A percentile compares a stretch with the other conserved stretches of the same genome.
These are phyloP conservation scores for Rhipidocladum racemiflorum DNA, from an alignment of 176 grass and related monocot species.

Conservation along the genomic window DNA sequence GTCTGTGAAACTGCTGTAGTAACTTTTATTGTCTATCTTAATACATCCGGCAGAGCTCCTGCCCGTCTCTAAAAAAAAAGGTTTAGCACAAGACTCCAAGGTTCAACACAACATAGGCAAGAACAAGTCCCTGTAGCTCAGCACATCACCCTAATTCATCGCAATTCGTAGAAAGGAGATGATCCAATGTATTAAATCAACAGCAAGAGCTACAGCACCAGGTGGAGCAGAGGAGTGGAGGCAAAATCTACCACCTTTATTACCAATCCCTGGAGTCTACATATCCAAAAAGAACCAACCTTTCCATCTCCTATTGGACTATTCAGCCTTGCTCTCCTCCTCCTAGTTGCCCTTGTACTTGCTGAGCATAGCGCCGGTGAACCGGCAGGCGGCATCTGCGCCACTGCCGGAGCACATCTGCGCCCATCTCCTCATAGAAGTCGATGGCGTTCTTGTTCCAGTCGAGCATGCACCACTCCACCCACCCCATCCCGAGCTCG, in stretches of 20 bases:
- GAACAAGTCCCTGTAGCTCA: background rate
- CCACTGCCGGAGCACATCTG: slow-evolving; percentile 84
- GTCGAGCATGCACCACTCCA: slow-evolving; percentile 90
- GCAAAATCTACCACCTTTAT: slow-evolving; percentile 31
- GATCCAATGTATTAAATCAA: slow-evolving; percentile 10
- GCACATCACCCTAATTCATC: background rate
- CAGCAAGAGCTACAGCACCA: background rate
- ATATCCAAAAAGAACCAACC: background rate
- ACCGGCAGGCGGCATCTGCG: slow-evolving; percentile 87
- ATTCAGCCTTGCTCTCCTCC: slow-evolving; percentile 9
- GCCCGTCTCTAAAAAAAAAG: too few relatives aligned
- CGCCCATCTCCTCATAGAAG: slow-evolving; percentile 90
- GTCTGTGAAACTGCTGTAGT: too few relatives aligned
- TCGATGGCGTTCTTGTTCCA: slow-evolving; percentile 89
- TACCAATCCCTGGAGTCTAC: background rate
- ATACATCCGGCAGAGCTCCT: too few relatives aligned
- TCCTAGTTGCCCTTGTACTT: slow-evolving; percentile 46
- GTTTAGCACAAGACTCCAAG: slow-evolving; percentile 13
- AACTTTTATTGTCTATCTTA: too few relatives aligned
- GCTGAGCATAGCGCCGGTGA: slow-evolving; percentile 47
- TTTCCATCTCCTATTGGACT: background rate
- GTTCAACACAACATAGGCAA: slow-evolving; percentile 2
- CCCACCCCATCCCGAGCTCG: slow-evolving; percentile 69
- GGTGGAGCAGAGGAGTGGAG: background rate
- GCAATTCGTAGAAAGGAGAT: background rate